phyloP scores from a whole-genome alignment of 768 basidiomycete species.

The Cystobasidium ongulense region DNA sequence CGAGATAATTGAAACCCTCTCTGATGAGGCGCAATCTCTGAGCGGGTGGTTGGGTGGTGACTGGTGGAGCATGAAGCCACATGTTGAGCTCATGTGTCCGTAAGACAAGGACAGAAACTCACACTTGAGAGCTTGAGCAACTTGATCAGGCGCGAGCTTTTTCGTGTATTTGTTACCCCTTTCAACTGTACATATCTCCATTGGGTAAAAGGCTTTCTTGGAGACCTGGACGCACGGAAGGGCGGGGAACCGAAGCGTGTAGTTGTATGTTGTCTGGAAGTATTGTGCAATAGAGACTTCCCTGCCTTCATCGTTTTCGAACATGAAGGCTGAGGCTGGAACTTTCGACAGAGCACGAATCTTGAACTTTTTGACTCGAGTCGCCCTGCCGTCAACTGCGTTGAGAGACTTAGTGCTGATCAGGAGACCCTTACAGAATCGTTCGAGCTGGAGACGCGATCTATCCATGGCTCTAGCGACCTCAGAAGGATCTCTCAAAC shows the following conservation, averaged over 20 bases:
- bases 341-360: conserved; percentile 8
- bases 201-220: conserved; percentile 32
- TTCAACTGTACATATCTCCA: conserved; percentile 29
- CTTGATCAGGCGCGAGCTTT: conserved; percentile 28
- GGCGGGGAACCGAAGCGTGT: conserved; percentile 21
- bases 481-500: neutral
- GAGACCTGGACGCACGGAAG: conserved; percentile 33
- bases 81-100: no score
- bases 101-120: neutral
- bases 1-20: conserved; percentile 12
- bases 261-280: conserved; percentile 30
- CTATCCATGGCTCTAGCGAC: conserved; percentile 5
- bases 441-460: conserved; percentile 53
- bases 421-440: conserved; percentile 45
- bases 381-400: neutral
- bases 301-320: neutral
- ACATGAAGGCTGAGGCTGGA: neutral
- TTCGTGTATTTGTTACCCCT: conserved; percentile 31
- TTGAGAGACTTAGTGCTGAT: conserved; percentile 19
- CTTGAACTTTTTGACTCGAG: conserved; percentile 18
- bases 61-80: neutral
- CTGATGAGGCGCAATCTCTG: conserved; percentile 11
- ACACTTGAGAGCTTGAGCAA: conserved; percentile 32
- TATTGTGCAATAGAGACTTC: conserved; percentile 10
- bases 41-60: conserved; percentile 23